Percentiles rank a stretch among this genome's conserved stretches.
Conservation (phyloP, 2,329 filamentous ascomycete species). For the Emmonsiellopsis sp. region DNA sequence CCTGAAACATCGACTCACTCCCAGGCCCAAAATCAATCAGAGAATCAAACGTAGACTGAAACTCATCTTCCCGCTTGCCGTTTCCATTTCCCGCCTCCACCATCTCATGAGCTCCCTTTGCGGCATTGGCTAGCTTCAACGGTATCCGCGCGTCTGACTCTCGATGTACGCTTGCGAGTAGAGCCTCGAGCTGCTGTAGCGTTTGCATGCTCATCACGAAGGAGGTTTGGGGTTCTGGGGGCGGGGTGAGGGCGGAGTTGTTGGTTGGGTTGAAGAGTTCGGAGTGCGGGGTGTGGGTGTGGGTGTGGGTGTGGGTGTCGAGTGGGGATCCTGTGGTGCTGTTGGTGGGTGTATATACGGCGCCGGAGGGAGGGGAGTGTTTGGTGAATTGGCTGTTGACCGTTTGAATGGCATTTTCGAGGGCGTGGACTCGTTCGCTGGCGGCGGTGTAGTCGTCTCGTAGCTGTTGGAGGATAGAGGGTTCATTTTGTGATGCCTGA, state of each 20-base stretch:
- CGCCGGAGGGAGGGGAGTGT: neutral
- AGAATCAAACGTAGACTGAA: constrained; percentile 6
- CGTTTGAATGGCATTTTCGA: constrained; percentile 6
- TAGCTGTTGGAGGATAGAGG: constrained; percentile 3
- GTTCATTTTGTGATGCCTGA: neutral
- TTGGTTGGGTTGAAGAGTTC: neutral
- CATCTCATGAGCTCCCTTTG: neutral
- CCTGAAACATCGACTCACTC: constrained; percentile 2
- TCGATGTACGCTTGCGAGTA: constrained; percentile 1
- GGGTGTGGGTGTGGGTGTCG: neutral
- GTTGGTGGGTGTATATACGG: too few species aligned
- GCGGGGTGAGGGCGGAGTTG: constrained; percentile 5
- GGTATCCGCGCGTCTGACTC: neutral
- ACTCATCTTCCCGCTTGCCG: neutral
- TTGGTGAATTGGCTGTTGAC: constrained; percentile 1
- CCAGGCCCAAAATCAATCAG: constrained; percentile 7
- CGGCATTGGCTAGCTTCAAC: neutral
- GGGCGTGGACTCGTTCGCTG: neutral
- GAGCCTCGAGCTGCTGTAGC: constrained; percentile 7
- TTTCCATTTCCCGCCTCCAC: neutral
- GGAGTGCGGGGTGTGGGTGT: neutral
- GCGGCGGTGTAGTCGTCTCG: constrained; percentile 4
- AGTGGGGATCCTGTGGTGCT: neutral
- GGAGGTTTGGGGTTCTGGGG: constrained; percentile 2
- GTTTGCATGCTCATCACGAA: neutral